These are phyloP conservation scores for Phylloporus scabripes DNA, from an alignment of 768 basidiomycete species.

Conservation along the genomic window DNA sequence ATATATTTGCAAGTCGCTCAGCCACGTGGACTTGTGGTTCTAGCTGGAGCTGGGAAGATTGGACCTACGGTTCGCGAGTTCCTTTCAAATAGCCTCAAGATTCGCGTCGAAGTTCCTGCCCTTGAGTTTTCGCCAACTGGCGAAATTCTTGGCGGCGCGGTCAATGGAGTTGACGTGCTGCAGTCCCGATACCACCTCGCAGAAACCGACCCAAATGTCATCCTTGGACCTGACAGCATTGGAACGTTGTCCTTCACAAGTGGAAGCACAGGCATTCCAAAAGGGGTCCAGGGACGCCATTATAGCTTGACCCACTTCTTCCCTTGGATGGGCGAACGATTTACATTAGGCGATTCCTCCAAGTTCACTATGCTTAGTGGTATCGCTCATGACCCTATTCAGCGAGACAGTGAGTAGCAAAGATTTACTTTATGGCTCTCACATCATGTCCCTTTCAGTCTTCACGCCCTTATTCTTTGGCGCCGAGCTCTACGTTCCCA, in stretches of 20 bases:
- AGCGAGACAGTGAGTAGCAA: slow-evolving; percentile 83
- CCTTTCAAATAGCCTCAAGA: slow-evolving; percentile 67
- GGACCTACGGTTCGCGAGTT: slow-evolving; percentile 79
- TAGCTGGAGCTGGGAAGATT: slow-evolving; percentile 85
- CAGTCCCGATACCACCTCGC: slow-evolving; percentile 46
- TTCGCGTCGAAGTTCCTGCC: slow-evolving; percentile 88
- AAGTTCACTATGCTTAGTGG: slow-evolving; percentile 98
- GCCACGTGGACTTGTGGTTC: slow-evolving; percentile 84
- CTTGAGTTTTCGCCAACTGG: slow-evolving; percentile 68
- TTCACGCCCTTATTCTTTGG: slow-evolving; percentile 98
- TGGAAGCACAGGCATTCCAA: slow-evolving; percentile 96
- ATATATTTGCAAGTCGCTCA: slow-evolving; percentile 91
- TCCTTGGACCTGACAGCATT: slow-evolving; percentile 90
- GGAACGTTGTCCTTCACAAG: slow-evolving; percentile 96
- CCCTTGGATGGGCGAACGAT: slow-evolving; percentile 96
- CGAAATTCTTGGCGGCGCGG: slow-evolving; percentile 57
- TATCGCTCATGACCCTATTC: slow-evolving; percentile 98
- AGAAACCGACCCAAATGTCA: slow-evolving; percentile 71
- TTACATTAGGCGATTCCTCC: slow-evolving; percentile 64
- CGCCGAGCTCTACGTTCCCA: slow-evolving; percentile 91
- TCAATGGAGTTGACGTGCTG: slow-evolving; percentile 55
- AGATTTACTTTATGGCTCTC: not conserved
- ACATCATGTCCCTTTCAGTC: slow-evolving; percentile 47
- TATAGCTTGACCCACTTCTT: slow-evolving; percentile 98
- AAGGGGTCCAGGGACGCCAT: slow-evolving; percentile 94